Evolutionary conservation across 2,329 filamentous ascomycete genomes (phyloP), one percentile per base, ranked within the genome.

Genomic region (Diaporthe sp.): DNA sequence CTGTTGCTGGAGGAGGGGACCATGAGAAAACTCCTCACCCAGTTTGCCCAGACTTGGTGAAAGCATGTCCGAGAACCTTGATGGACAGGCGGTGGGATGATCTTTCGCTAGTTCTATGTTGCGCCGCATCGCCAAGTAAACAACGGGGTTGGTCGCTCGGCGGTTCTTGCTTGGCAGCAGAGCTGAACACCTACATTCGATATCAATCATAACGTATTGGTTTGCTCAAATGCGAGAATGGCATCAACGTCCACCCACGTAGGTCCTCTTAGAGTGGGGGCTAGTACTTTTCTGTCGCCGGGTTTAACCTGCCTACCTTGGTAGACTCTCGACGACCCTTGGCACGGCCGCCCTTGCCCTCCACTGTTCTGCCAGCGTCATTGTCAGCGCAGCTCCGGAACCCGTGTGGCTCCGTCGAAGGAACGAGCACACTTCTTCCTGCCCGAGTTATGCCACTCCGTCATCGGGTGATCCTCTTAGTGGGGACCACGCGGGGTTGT

Each of bases 71-170:
- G 33, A 68, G 64, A 68, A 68, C 64, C 64, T 22, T 38, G 47
- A 68, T 68, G 64, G 64, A 30, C 33, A 40, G 47, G 64, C 64
- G 47, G 64, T n/a, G 64, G 64, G 64, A 52, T 67, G 45, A 52
- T 52, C 45, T 38, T 52, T 67, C 64, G 64, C 45, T 52, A 52
- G 64, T 28, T 67, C 45, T 67, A 28, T 35, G 45, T 68, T 40
- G 47, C 64, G 64, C 64, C 64, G 64, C 47, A 28, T 68, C 64
- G 64, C 64, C 64, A 68, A 68, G 64, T 68, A 54, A 54, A 28
- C 2, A 12, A 67, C 30, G 64, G 42, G 61, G 61, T 1, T 67
- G 22, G 61, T 50, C 13, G 12, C 61, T 67, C 61, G 64, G 64
- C 45, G 64, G 12, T 68, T 68, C 33, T 68, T 54, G 45, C 64